A percentile compares a stretch with the other conserved stretches of the same genome.
These are phyloP conservation scores for Suhomyces bribrorum DNA, from an alignment of 1,139 yeast genomes.

Conservation along the genomic window DNA sequence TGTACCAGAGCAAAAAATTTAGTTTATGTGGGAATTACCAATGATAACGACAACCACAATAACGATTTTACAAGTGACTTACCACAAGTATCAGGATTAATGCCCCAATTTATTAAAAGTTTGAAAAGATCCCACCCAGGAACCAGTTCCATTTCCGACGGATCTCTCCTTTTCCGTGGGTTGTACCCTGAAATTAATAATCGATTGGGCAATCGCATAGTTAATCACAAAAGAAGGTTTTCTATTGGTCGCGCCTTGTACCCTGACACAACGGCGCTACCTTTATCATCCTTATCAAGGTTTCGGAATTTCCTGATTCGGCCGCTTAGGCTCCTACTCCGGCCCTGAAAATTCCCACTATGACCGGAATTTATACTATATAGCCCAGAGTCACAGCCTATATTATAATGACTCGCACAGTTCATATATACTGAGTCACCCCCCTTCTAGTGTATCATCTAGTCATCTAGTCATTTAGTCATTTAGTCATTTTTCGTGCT, in stretches of 20 bases:
- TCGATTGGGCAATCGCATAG: not conserved
- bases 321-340: slow-evolving; percentile 4
- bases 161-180: not conserved
- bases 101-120: not conserved
- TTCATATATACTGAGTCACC: not conserved
- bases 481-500: too few relatives aligned
- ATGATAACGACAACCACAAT: not conserved
- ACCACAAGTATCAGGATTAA: slow-evolving; percentile 1
- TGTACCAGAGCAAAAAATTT: slow-evolving; percentile 61
- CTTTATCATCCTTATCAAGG: slow-evolving; percentile 6
- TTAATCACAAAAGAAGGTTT: not conserved
- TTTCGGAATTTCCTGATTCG: slow-evolving; percentile 7
- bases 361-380: not conserved
- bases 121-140: slow-evolving; percentile 1
- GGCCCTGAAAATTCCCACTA: slow-evolving; percentile 7
- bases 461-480: too few relatives aligned
- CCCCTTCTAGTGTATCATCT: not conserved
- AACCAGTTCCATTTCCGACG: not conserved
- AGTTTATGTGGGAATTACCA: slow-evolving; percentile 33
- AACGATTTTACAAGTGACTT: slow-evolving; percentile 1
- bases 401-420: slow-evolving; percentile 4
- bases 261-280: slow-evolving; percentile 4
- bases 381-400: slow-evolving; percentile 4
- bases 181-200: not conserved
- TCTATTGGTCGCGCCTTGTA: not conserved